A percentile compares a stretch with the other conserved stretches of the same genome.
Evolutionary conservation across 2,329 filamentous ascomycete species (phyloP).

Genomic region (Neofusicoccum kwambonambiense): DNA sequence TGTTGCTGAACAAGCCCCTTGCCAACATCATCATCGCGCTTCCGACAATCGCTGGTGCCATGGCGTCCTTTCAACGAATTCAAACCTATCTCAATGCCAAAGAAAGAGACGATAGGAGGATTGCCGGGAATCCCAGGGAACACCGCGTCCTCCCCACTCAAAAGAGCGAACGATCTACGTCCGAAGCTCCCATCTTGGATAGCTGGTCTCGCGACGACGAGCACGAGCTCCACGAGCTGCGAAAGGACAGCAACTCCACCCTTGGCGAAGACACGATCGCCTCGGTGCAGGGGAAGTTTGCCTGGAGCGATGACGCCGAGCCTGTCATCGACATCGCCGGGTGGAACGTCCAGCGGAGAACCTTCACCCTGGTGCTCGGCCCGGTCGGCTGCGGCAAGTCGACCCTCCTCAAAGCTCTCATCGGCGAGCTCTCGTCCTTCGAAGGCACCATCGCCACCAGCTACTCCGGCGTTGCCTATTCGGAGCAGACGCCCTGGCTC

Average conservation of each 20-base stretch:
- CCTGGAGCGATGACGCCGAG: neutral
- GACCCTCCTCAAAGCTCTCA: slow-evolving; percentile 42
- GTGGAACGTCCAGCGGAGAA: neutral
- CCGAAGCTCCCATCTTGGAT: neutral
- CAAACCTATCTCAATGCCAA: neutral
- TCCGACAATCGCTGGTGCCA: neutral
- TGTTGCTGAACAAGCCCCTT: neutral
- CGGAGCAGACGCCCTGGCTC: slow-evolving; percentile 40
- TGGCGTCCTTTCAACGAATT: neutral
- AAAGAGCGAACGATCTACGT: neutral
- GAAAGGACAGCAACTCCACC: neutral
- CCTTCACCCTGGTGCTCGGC: slow-evolving; percentile 23
- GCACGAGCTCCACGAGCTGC: neutral
- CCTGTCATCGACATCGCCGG: neutral
- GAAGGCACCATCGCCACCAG: slow-evolving; percentile 32
- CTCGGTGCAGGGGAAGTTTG: neutral
- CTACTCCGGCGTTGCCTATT: slow-evolving; percentile 35
- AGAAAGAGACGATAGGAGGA: neutral
- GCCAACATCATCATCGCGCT: neutral
- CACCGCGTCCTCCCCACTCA: neutral
- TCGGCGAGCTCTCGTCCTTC: slow-evolving; percentile 36
- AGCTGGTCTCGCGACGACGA: neutral
- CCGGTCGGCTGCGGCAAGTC: slow-evolving; percentile 35
- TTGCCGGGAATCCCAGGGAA: neutral
- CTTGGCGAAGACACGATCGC: neutral